These are phyloP conservation scores for Solanum microdontum DNA, from an alignment of 257 asterid genomes.

Conservation along the genomic window DNA sequence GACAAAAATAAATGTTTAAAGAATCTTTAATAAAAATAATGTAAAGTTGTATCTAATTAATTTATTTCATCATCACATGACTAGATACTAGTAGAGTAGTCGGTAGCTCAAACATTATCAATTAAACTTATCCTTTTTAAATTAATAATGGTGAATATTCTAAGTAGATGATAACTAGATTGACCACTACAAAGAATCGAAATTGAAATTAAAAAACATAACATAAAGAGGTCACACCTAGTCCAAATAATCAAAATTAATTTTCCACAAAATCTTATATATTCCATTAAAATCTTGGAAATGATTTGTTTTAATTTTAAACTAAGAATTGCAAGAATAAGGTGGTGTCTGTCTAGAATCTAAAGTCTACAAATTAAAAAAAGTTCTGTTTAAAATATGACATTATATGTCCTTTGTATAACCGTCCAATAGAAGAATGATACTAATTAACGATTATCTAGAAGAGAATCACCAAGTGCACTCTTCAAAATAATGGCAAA, in stretches of 20 bases:
- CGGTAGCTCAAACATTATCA: neutral
- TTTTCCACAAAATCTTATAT: neutral
- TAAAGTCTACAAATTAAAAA: neutral
- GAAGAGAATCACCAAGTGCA: constrained; percentile 19
- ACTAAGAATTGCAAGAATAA: constrained; percentile 21
- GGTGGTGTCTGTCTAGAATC: constrained; percentile 26
- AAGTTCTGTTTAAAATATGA: neutral
- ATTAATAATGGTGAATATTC: neutral
- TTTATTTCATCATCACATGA: neutral
- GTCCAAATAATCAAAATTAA: neutral
- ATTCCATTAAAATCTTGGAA: constrained; percentile 22
- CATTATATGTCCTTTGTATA: constrained; percentile 10
- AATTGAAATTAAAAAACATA: neutral
- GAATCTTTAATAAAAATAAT: neutral
- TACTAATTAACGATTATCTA: constrained; percentile 8
- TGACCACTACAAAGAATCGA: neutral
- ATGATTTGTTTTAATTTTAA: constrained; percentile 12
- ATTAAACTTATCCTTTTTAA: neutral
- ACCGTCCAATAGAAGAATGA: constrained; percentile 32
- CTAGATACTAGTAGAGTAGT: neutral
- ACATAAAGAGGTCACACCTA: neutral
- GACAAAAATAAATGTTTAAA: neutral
- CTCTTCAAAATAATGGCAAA: neutral
- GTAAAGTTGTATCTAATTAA: neutral
- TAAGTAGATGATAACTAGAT: neutral